Base-by-base conservation (phyloP, 495 filamentous ascomycete species). In the Rhypophila decipiens region DNA sequence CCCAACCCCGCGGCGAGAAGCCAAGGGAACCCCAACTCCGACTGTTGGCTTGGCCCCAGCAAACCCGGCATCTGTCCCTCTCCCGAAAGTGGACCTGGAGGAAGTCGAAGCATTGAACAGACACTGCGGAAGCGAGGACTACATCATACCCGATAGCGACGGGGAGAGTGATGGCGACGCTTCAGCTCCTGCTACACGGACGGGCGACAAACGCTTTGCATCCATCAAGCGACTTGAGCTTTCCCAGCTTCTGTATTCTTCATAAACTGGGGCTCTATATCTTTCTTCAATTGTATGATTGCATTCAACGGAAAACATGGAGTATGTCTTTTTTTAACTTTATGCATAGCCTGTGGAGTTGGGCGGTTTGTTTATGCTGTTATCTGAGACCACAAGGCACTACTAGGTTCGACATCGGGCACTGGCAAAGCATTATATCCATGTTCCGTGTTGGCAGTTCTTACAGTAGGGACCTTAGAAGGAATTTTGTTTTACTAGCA, bases 121-220 rank as follows among this genome's bases (percentile, higher is more conserved):
- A 49, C 45, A 55, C 10, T 67, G 76, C 40, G 87, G 88, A 1
- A 91, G 87, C 56, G 88, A 94, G 59, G 88, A 94, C 54, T 63
- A 82, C 37, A 74, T 94, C 15, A 62, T 86, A 2, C 84, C 85
- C 0, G 75, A 84, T 42, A 87, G 84, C 51, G 83, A 87, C 31
- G 83, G 70, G 9, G 80, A 83, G 46, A 58, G 60, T 8, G 73
- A 80, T 1, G 69, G 73, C 29, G 60, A 58, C 23, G 47, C 46
- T 1, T 53, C 49, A 4, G 58, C 49, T 7, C 49, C 59, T 8
- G 55, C 56, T 35, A 39, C 12, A 20, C 29, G 20, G 10, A 54
- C 13, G 7, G 7, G 7, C 7, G 7, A 31, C 13, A 13, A 31
- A 13, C 7, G 7, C 7, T 31, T 15, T 36, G 35, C 47, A 7